Conservation (phyloP, 116 monocot species). For the Papilionanthe hybrid region DNA sequence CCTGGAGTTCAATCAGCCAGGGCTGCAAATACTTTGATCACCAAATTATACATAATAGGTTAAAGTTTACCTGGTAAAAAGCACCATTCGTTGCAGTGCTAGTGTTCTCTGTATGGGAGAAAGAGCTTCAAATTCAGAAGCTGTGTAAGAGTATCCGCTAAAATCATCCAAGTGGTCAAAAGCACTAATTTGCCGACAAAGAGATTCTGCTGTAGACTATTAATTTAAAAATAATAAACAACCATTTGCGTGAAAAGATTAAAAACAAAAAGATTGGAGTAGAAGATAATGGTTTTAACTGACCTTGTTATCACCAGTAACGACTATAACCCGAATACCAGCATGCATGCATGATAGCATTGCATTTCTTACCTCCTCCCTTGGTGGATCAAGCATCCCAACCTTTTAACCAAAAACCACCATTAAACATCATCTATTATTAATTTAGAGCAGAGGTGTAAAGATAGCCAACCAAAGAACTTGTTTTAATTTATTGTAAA, state of each 20-base stretch:
- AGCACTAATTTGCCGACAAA: conserved; percentile 92
- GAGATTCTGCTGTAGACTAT: conserved; percentile 94
- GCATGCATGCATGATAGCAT: conserved; percentile 93
- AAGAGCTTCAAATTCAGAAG: conserved; percentile 95
- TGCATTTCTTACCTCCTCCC: conserved; percentile 89
- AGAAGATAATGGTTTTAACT: conserved; percentile 12
- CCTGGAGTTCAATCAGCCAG: conserved; percentile 1
- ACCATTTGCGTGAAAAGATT: not conserved
- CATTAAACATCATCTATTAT: not conserved
- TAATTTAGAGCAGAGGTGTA: not conserved
- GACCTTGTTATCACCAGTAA: conserved; percentile 99
- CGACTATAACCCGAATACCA: conserved; percentile 98
- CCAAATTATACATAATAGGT: not conserved
- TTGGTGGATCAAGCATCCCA: conserved; percentile 98
- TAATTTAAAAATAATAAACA: conserved; percentile 9
- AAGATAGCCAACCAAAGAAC: not conserved
- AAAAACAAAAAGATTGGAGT: conserved; percentile 11
- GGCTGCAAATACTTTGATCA: not conserved
- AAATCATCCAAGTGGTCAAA: conserved; percentile 88
- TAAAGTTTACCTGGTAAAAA: conserved; percentile 70
- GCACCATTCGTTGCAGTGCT: conserved; percentile 91
- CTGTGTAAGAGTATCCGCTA: conserved; percentile 85
- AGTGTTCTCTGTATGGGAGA: conserved; percentile 60
- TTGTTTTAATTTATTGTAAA: not conserved
- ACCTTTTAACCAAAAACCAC: conserved; percentile 40